phyloP scores from a whole-genome alignment of 2,329 filamentous ascomycete genomes.

The Colletotrichum sp. region DNA sequence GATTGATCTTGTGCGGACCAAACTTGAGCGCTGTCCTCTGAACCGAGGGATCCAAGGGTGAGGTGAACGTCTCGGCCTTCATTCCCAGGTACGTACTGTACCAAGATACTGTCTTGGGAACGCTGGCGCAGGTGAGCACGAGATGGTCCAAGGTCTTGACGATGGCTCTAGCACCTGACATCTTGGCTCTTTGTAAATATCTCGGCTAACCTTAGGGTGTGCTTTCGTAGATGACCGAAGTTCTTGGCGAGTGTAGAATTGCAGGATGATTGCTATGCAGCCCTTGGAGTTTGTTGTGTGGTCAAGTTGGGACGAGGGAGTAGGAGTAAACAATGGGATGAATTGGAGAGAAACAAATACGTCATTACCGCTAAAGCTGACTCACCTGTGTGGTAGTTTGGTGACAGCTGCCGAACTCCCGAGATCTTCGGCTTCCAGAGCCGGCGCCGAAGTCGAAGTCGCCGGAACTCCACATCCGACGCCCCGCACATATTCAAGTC shows the following conservation, averaged over 20 bases:
- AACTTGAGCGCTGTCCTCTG: conserved; percentile 60
- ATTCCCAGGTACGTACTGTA: conserved; percentile 63
- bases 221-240: too few relatives aligned
- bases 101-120: conserved; percentile 55
- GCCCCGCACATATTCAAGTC: not conserved
- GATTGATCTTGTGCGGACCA: conserved; percentile 65
- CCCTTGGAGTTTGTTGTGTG: not conserved
- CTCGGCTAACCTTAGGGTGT: too few relatives aligned
- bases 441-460: not conserved
- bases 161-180: conserved; percentile 19
- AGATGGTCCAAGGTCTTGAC: conserved; percentile 62
- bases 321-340: not conserved
- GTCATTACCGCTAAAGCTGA: not conserved
- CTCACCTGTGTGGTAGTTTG: not conserved
- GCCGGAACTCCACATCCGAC: not conserved
- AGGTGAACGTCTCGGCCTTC: conserved; percentile 55
- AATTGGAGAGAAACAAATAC: not conserved
- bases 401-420: not conserved
- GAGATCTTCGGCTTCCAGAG: not conserved
- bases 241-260: not conserved
- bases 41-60: conserved; percentile 37
- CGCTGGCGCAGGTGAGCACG: conserved; percentile 61
- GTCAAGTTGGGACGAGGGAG: not conserved
- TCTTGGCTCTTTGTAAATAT: not conserved
- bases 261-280: not conserved